Percentiles rank a stretch among this genome's conserved stretches.
Evolutionary conservation across 2,329 filamentous ascomycete genomes (phyloP).

Genomic region (Ophiostoma quercus): DNA sequence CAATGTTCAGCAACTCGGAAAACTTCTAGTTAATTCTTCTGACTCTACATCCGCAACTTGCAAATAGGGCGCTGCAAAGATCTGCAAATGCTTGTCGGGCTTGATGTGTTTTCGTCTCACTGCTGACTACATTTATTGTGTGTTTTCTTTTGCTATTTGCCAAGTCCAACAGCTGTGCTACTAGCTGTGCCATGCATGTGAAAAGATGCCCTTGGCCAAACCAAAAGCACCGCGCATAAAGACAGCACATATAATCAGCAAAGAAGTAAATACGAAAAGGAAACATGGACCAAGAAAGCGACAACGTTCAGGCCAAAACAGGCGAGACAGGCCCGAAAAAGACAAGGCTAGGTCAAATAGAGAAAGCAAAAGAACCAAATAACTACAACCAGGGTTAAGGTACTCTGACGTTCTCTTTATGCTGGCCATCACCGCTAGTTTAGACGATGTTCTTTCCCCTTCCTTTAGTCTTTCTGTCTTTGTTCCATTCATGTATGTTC

Average conservation of each 20-base stretch:
- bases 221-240: neutral
- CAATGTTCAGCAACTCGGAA: neutral
- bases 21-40: neutral
- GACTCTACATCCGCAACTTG: neutral
- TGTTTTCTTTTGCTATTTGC: neutral
- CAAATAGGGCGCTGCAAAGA: neutral
- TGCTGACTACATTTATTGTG: neutral
- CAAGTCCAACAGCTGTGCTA: too few relatives aligned
- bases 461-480: neutral
- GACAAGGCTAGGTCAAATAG: neutral
- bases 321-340: neutral
- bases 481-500: neutral
- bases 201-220: neutral
- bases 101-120: neutral
- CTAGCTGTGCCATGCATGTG: neutral
- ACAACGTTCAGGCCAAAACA: neutral
- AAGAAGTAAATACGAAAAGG: neutral
- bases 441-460: neutral
- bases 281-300: neutral
- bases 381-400: neutral
- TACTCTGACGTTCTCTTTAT: neutral
- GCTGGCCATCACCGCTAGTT: constrained; percentile 3
- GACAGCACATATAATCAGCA: neutral
- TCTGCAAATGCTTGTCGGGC: neutral
- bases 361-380: neutral